Conservation (phyloP, 2,329 filamentous ascomycete genomes). For the Metarhizium humberi region DNA sequence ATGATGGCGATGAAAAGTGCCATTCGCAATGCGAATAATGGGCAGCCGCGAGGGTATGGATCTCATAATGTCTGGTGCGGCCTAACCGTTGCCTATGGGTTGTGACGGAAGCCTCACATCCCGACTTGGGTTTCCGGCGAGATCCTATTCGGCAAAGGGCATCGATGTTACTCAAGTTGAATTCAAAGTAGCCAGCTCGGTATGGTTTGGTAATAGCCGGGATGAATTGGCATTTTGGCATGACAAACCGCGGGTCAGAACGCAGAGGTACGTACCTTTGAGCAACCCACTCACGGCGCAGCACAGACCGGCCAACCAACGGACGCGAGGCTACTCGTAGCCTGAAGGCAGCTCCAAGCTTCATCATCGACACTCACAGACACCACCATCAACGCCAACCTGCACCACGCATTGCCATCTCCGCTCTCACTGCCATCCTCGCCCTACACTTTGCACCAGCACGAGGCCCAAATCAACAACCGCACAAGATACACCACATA, state of each 20-base stretch:
- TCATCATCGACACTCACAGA: slow-evolving; percentile 1
- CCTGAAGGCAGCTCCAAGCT: slow-evolving; percentile 12
- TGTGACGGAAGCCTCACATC: not conserved
- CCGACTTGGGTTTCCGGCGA: not conserved
- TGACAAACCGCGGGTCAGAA: not conserved
- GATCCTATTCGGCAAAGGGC: too few species aligned
- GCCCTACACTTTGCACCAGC: not conserved
- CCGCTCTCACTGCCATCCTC: not conserved
- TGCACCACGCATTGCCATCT: not conserved
- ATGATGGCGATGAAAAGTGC: slow-evolving; percentile 74
- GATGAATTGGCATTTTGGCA: not conserved
- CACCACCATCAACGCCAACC: slow-evolving; percentile 6
- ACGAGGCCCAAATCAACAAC: slow-evolving; percentile 1
- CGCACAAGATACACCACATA: slow-evolving; percentile 1
- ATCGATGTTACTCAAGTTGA: not conserved
- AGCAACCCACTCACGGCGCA: not conserved
- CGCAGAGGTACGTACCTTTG: slow-evolving; percentile 11
- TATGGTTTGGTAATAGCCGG: not conserved
- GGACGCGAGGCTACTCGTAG: slow-evolving; percentile 19
- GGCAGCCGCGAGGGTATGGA: slow-evolving; percentile 31
- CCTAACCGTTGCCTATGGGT: slow-evolving; percentile 7
- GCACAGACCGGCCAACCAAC: not conserved
- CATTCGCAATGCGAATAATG: slow-evolving; percentile 65
- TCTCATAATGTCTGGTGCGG: slow-evolving; percentile 1
- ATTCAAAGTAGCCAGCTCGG: not conserved